A percentile compares a stretch with the other conserved stretches of the same genome.
Conservation (phyloP, 306 rosid genomes). For the Dryas octopetala region DNA sequence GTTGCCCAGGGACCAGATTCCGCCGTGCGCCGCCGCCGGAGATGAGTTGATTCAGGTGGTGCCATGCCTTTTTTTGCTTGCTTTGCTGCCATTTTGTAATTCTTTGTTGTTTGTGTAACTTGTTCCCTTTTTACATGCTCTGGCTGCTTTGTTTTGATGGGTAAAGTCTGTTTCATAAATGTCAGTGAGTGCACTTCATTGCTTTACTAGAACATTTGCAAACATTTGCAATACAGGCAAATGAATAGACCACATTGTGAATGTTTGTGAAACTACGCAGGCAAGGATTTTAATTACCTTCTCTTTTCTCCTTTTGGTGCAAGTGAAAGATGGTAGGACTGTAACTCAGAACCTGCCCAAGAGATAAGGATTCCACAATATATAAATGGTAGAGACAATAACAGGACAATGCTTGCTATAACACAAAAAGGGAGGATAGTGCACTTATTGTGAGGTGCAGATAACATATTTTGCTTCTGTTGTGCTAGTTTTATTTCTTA, state of each 20-base stretch:
- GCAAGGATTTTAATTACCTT: neutral
- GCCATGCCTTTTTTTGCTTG: neutral
- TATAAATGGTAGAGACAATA: neutral
- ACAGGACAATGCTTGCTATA: neutral
- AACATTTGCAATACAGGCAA: neutral
- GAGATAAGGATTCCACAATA: neutral
- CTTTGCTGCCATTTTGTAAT: neutral
- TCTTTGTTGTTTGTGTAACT: neutral
- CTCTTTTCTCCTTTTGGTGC: neutral
- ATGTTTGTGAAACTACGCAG: neutral
- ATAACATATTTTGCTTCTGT: neutral
- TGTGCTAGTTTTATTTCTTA: conserved; percentile 7
- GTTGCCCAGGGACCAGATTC: conserved; percentile 59
- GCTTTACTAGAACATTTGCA: neutral
- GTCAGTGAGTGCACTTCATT: neutral
- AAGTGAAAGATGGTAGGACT: neutral
- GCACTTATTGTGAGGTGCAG: neutral
- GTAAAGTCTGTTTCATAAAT: neutral
- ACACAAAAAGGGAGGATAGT: neutral
- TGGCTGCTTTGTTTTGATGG: neutral
- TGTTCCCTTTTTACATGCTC: neutral
- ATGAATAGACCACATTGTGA: neutral
- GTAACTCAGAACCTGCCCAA: neutral
- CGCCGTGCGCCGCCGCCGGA: conserved; percentile 46
- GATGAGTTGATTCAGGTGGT: conserved; percentile 78